Evolutionary conservation across 257 asterid species (phyloP).

Genomic region (Osmanthus fragrans): DNA sequence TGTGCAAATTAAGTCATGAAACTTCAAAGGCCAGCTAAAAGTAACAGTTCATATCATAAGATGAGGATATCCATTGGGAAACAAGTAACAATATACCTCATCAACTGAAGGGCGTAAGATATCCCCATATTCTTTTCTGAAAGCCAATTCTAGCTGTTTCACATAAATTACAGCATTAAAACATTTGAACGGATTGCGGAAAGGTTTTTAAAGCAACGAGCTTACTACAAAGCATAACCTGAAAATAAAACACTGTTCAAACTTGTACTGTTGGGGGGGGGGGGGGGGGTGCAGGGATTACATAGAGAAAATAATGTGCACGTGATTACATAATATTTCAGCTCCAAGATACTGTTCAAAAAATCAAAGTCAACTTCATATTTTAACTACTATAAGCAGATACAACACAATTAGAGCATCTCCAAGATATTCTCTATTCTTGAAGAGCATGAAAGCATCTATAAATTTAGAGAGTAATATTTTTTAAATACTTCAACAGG

Average conservation of each 20-base stretch:
- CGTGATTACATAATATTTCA: not conserved
- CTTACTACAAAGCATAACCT: constrained; percentile 2
- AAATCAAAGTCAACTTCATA: not conserved
- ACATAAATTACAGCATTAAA: constrained; percentile 28
- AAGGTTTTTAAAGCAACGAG: constrained; percentile 19
- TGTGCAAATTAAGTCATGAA: not conserved
- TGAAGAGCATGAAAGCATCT: too few relatives aligned
- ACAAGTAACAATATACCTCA: constrained; percentile 54
- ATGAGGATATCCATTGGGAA: constrained; percentile 8
- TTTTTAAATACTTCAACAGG: too few relatives aligned
- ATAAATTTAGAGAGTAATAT: too few relatives aligned
- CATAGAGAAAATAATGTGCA: not conserved
- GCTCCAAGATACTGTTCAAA: not conserved
- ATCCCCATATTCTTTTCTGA: constrained; percentile 71
- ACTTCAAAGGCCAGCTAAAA: not conserved
- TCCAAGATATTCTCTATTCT: too few relatives aligned
- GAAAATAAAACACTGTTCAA: constrained; percentile 16
- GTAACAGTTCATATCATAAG: constrained; percentile 1
- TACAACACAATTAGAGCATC: not conserved
- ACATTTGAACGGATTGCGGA: constrained; percentile 28
- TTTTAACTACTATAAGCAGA: not conserved
- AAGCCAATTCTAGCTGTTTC: constrained; percentile 84
- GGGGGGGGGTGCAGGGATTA: not conserved
- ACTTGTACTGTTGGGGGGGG: not conserved
- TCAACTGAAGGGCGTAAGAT: constrained; percentile 56